Evolutionary conservation across 139 green algal species (phyloP).

Genomic region (Eudorina sp.): DNA sequence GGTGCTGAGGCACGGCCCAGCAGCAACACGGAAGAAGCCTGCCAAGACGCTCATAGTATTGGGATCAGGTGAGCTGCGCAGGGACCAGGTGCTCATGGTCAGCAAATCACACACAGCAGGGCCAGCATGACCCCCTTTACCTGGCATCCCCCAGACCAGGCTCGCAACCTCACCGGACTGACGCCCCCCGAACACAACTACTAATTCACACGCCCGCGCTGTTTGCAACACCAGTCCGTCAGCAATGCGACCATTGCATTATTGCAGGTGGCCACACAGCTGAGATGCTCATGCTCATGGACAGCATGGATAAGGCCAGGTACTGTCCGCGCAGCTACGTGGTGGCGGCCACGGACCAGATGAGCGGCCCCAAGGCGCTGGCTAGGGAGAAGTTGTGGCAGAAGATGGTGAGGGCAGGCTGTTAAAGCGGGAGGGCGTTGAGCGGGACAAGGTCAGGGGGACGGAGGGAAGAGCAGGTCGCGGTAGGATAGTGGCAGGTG

Average conservation of each 20-base stretch:
- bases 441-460: too few relatives aligned
- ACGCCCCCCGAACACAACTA: not conserved
- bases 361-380: not conserved
- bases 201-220: not conserved
- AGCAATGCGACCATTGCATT: not conserved
- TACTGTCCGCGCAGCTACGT: slow-evolving; percentile 1
- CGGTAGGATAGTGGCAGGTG: not conserved
- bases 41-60: slow-evolving; percentile 84
- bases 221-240: not conserved
- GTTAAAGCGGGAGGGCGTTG: not conserved
- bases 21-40: not conserved
- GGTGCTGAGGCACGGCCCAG: not conserved
- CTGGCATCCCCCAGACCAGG: not conserved
- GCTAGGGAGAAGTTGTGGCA: not conserved
- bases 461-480: not conserved
- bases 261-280: slow-evolving; percentile 91
- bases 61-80: slow-evolving; percentile 75
- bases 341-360: not conserved
- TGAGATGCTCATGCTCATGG: slow-evolving; percentile 89
- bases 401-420: slow-evolving; percentile 4
- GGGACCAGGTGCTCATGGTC: not conserved
- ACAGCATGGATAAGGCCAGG: slow-evolving; percentile 47
- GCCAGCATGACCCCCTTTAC: too few relatives aligned
- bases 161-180: not conserved
- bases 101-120: too few relatives aligned